Base-by-base conservation (phyloP, 257 asterid species). In the Misopates orontium region DNA sequence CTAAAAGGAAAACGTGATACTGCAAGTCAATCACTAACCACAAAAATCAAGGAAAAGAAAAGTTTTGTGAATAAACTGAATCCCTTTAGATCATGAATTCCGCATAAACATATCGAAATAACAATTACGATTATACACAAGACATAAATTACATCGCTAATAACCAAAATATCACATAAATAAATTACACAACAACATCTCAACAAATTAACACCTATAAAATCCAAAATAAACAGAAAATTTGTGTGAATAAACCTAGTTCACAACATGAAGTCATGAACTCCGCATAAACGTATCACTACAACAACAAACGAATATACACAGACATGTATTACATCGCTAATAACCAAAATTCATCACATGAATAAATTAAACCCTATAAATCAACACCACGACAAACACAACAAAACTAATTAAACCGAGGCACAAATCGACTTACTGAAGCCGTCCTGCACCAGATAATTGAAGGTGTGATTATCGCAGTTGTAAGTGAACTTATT, bases 401-500 rank as follows among this genome's bases (percentile, higher is more conserved):
- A 36, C 12, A 22, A 1, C 51, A 50, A 3, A 45, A 4, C 1
- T 12, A 4, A 36, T 6, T 28, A 28, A 28, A 2, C 6, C 2
- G 36, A 36, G 42, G 42, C 42, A 23, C 11, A 55, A 18, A 36
- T 10, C 1, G 42, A 76, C 86, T 69, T 16, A 84, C 89, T 81
- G 80, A 84, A 84, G 36, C 89, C 89, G 62, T 84, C 83, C 58
- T 84, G 85, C 32, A 84, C 89, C 58, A 84, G 86, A 74, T 84
- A 84, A 71, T 84, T 84, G 83, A 84, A 84, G 71, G 89, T 84
- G 76, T 84, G 89, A 49, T 78, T 82, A 20, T 84, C 89, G 79
- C 89, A 84, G 78, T 81, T 84, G 83, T 84, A 84, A 36, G 89
- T 84, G 74, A 84, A 84, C 76, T 84, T 84, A 67, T 81, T 81